Conservation (phyloP, 1,139 yeast species). For the Nadsonia commutata region DNA sequence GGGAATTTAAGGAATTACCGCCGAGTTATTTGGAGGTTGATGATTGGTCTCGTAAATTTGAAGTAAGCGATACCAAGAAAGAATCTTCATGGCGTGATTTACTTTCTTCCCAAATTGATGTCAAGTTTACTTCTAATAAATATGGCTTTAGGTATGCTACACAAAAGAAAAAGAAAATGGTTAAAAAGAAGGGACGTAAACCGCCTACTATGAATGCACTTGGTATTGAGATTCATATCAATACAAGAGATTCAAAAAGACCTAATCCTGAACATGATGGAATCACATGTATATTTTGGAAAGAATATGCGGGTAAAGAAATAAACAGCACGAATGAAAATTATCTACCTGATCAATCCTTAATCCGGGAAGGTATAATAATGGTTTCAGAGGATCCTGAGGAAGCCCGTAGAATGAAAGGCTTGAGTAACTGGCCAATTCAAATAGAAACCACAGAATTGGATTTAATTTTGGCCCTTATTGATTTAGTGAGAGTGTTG, state of each 20-base stretch:
- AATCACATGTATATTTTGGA: constrained; percentile 48
- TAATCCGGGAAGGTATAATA: neutral
- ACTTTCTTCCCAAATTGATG: constrained; percentile 10
- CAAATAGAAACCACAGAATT: neutral
- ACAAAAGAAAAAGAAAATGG: constrained; percentile 8
- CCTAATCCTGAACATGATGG: constrained; percentile 61
- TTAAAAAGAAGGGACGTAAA: constrained; percentile 17
- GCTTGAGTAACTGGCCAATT: neutral
- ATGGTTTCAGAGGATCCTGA: neutral
- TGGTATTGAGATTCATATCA: constrained; percentile 52
- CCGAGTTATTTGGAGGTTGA: constrained; percentile 28
- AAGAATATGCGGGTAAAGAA: constrained; percentile 16
- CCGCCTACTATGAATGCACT: constrained; percentile 36
- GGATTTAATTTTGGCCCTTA: constrained; percentile 4
- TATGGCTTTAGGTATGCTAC: constrained; percentile 11
- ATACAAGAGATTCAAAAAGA: constrained; percentile 31
- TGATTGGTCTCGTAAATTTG: constrained; percentile 20
- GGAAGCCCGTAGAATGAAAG: neutral
- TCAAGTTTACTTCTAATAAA: constrained; percentile 3
- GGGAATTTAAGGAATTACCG: constrained; percentile 28
- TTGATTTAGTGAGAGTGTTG: constrained; percentile 18
- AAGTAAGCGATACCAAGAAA: neutral
- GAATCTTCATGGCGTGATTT: neutral
- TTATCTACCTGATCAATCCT: constrained; percentile 2
- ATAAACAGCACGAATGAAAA: constrained; percentile 9